These are phyloP conservation scores for Arxiozyma bovina DNA, from an alignment of 1,139 yeast genomes.

Conservation along the genomic window DNA sequence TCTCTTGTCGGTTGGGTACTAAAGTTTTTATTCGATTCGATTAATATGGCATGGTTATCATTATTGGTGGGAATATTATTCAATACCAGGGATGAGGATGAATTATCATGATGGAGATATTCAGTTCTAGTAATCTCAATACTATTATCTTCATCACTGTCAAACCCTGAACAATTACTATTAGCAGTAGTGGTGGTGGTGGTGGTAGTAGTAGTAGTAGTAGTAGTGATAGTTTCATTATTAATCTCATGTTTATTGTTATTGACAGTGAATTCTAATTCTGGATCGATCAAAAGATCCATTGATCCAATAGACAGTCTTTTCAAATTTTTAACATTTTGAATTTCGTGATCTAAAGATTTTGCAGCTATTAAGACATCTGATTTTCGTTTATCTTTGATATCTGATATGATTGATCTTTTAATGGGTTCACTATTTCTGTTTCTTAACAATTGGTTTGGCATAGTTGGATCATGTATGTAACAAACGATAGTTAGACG, in stretches of 20 bases:
- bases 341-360: slow-evolving; percentile 28
- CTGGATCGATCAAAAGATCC: slow-evolving; percentile 30
- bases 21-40: not conserved
- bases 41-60: not conserved
- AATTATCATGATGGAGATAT: slow-evolving; percentile 13
- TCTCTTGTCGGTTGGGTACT: not conserved
- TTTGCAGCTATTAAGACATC: slow-evolving; percentile 31
- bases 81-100: slow-evolving; percentile 1
- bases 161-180: not conserved
- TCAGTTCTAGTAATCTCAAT: slow-evolving; percentile 20
- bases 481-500: not conserved
- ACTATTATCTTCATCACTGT: slow-evolving; percentile 11
- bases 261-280: slow-evolving; percentile 23
- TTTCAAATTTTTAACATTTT: slow-evolving; percentile 29
- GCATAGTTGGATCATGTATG: not conserved
- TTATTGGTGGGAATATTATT: not conserved
- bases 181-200: not conserved
- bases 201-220: too few relatives aligned
- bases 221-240: not conserved
- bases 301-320: slow-evolving; percentile 31
- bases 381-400: slow-evolving; percentile 24
- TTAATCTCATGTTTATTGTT: not conserved
- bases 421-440: slow-evolving; percentile 8
- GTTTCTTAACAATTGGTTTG: not conserved
- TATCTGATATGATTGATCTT: not conserved